Conservation (phyloP, 192 early-diverging fungal genomes). For the Spinellus fusiger region DNA sequence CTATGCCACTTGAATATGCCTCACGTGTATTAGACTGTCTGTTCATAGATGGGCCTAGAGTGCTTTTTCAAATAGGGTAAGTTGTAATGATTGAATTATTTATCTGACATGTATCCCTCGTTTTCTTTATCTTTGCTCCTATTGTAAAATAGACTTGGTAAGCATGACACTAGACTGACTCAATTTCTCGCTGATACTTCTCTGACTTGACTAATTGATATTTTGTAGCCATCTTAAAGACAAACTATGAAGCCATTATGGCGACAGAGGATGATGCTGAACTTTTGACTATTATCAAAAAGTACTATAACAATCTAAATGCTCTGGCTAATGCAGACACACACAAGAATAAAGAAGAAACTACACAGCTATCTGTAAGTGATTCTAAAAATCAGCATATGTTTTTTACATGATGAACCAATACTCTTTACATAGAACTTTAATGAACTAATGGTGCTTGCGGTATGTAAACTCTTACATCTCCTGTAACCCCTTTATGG, state of each 20-base stretch:
- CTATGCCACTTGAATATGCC: constrained; percentile 86
- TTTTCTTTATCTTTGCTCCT: background rate
- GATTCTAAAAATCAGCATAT: background rate
- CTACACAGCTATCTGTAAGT: background rate
- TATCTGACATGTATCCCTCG: background rate
- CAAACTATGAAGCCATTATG: constrained; percentile 72
- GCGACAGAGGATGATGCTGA: constrained; percentile 63
- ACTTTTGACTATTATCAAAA: constrained; percentile 77
- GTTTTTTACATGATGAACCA: background rate
- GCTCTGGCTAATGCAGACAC: constrained; percentile 36
- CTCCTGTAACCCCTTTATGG: no score
- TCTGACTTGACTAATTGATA: background rate
- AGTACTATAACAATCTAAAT: constrained; percentile 79
- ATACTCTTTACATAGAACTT: background rate
- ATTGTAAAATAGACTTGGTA: background rate
- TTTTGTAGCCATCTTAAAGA: constrained; percentile 79
- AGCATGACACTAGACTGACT: background rate
- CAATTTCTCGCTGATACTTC: background rate
- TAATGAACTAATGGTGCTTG: no score
- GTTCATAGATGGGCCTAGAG: constrained; percentile 93
- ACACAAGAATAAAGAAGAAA: background rate
- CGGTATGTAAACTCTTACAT: no score
- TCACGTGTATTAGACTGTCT: constrained; percentile 93
- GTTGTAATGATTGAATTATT: constrained; percentile 7
- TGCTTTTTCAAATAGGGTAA: constrained; percentile 89